Conservation (phyloP, 805 yeast genomes). For the Schwanniomyces vanrijiae region DNA sequence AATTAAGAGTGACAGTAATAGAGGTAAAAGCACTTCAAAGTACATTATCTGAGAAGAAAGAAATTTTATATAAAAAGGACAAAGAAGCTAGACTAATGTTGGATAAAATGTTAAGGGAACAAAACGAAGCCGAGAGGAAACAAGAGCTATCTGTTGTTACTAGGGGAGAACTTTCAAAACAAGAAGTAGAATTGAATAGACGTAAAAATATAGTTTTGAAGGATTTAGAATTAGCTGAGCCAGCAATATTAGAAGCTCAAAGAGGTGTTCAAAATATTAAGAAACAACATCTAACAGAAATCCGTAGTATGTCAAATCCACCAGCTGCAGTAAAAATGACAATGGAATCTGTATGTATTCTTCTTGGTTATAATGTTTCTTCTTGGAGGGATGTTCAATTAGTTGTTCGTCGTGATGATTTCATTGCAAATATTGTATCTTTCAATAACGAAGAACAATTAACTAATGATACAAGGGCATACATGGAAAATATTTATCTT, state of each 20-base stretch:
- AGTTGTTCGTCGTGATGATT: slow-evolving; percentile 82
- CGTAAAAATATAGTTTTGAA: slow-evolving; percentile 55
- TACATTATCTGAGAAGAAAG: slow-evolving; percentile 53
- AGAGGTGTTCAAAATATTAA: slow-evolving; percentile 89
- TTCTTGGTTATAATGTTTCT: slow-evolving; percentile 68
- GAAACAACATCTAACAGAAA: slow-evolving; percentile 87
- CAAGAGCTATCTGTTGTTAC: slow-evolving; percentile 82
- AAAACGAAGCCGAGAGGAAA: slow-evolving; percentile 89
- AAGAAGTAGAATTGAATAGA: slow-evolving; percentile 57
- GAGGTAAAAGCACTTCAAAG: slow-evolving; percentile 62
- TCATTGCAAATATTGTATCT: slow-evolving; percentile 76
- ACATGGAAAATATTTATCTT: slow-evolving; percentile 61
- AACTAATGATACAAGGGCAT: slow-evolving; percentile 48
- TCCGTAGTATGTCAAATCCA: slow-evolving; percentile 86
- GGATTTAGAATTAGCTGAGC: slow-evolving; percentile 78
- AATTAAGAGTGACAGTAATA: slow-evolving; percentile 72
- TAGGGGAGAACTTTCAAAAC: slow-evolving; percentile 64
- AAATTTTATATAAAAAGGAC: slow-evolving; percentile 54
- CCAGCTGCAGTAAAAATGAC: slow-evolving; percentile 85
- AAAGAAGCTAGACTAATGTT: slow-evolving; percentile 69
- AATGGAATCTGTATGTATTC: slow-evolving; percentile 80
- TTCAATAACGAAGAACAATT: slow-evolving; percentile 66
- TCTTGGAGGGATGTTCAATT: slow-evolving; percentile 83
- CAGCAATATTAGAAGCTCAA: slow-evolving; percentile 81
- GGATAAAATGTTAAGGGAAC: slow-evolving; percentile 75